These are phyloP conservation scores for Escallonia rubra DNA, from an alignment of 129 eudicot genomes.

Conservation along the genomic window DNA sequence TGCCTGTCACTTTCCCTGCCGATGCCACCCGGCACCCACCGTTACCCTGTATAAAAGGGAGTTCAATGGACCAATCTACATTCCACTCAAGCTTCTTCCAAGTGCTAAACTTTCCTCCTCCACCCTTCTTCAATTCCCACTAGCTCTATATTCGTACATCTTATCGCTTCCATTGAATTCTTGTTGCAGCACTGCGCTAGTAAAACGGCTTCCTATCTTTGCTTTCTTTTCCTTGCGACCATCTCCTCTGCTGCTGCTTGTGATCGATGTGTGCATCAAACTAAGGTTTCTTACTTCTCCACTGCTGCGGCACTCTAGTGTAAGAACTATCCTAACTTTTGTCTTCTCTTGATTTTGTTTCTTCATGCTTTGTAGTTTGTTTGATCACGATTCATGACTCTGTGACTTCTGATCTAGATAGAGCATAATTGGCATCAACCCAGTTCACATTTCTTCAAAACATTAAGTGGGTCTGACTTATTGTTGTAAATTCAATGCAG, in stretches of 20 bases:
- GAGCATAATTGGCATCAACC: constrained; percentile 7
- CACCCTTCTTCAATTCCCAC: not conserved
- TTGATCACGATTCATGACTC: not conserved
- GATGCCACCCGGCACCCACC: too few species aligned
- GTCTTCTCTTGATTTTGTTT: not conserved
- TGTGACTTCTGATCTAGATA: not conserved
- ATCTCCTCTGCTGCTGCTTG: constrained; percentile 47
- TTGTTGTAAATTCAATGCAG: constrained; percentile 34
- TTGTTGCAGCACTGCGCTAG: not conserved
- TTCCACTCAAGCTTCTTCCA: not conserved
- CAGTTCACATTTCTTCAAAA: constrained; percentile 1
- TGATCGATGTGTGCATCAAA: constrained; percentile 63
- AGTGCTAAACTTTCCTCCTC: constrained; percentile 7
- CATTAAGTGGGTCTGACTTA: constrained; percentile 8
- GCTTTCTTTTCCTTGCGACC: constrained; percentile 15
- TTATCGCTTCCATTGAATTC: not conserved
- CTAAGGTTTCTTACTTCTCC: constrained; percentile 63
- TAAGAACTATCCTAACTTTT: constrained; percentile 21
- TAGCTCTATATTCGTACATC: not conserved
- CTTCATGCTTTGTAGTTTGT: not conserved
- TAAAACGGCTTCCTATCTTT: constrained; percentile 16
- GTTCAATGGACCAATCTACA: too few species aligned
- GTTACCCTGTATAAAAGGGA: too few species aligned
- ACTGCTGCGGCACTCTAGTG: constrained; percentile 55
- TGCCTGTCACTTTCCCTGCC: not conserved